Base-by-base conservation (phyloP, 1,284 basidiomycete species). In the Ceratobasidium sp. region DNA sequence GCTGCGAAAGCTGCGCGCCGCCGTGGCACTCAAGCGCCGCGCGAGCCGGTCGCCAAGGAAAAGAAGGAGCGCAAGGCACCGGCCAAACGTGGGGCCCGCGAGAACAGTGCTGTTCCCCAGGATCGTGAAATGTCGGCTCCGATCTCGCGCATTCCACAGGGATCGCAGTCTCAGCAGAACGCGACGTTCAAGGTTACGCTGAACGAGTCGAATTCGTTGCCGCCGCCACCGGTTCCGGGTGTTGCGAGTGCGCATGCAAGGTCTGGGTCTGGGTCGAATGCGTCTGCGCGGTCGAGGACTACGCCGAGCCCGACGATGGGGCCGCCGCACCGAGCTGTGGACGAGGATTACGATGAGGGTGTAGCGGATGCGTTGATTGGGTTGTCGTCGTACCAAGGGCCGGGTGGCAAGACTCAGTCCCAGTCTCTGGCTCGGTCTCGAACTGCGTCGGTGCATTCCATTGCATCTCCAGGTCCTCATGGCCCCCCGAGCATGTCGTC, bases 341-440 rank as follows among this genome's bases (percentile, higher is more conserved):
- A 94, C 77, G 93, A 95, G 75, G 90, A 95, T 77, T 94, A 94
- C 75, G 92, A 94, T 75, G 92, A 92, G 78, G 89, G 88, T 69
- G 89, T 89, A 44, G 89, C 89, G 2, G 91, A 91, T 76, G 85
- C 89, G 0, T 82, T 94, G 46, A 89, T 94, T 78, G 87, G 84
- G 13, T 83, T 91, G 23, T 82, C 86, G 47, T 79, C 82, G 76
- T 83, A 81, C 75, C 76, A 81, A 78, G 73, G 78, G 47, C 76
- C 79, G n/a, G 66, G 54, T 30, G 43, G 28, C 44, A 71, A 71
- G 43, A n/a, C 55, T 47, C 23, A 32, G 18, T 13, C 26, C 8
- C n/a, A 28, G 21, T 61, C 57, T 13, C 62, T 76, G 44, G 73
- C 75, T 11, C 74, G 72, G 26, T 41, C 59, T 16, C 69, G 69